These are phyloP conservation scores for Setaria viridis DNA, from an alignment of 202 grass and related monocot genomes.

Conservation along the genomic window DNA sequence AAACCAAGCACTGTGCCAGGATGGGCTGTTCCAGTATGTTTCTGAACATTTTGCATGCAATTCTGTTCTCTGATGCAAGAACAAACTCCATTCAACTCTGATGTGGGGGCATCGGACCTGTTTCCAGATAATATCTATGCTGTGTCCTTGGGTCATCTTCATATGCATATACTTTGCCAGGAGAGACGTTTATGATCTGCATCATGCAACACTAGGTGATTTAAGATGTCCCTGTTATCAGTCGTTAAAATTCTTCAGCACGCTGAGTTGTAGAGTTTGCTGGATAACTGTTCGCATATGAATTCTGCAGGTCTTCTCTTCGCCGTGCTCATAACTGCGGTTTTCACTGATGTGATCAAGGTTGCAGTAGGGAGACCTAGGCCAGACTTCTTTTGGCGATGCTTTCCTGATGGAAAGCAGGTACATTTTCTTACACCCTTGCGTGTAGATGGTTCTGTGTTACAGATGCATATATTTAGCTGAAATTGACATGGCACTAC, in stretches of 20 bases:
- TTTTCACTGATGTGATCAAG: conserved; percentile 68
- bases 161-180: conserved; percentile 55
- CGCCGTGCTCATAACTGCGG: conserved; percentile 73
- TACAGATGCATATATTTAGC: neutral
- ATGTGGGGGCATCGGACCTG: conserved; percentile 9
- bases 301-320: conserved; percentile 60
- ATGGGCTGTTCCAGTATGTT: conserved; percentile 76
- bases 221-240: neutral
- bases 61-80: neutral
- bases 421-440: conserved; percentile 40
- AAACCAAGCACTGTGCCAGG: conserved; percentile 70
- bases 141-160: conserved; percentile 60
- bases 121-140: conserved; percentile 68
- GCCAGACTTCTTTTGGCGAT: conserved; percentile 93
- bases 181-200: conserved; percentile 84
- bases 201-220: conserved; percentile 74
- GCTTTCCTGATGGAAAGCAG: conserved; percentile 90
- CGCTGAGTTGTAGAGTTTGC: neutral
- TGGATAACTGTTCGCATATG: neutral
- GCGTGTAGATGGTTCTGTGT: neutral
- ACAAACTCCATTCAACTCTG: conserved; percentile 6
- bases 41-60: conserved; percentile 14
- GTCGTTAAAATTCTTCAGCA: neutral
- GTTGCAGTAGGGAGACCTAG: conserved; percentile 76
- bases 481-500: neutral